These are phyloP conservation scores for Middelhovenomyces tepae DNA, from an alignment of 805 yeast genomes.

Conservation along the genomic window DNA sequence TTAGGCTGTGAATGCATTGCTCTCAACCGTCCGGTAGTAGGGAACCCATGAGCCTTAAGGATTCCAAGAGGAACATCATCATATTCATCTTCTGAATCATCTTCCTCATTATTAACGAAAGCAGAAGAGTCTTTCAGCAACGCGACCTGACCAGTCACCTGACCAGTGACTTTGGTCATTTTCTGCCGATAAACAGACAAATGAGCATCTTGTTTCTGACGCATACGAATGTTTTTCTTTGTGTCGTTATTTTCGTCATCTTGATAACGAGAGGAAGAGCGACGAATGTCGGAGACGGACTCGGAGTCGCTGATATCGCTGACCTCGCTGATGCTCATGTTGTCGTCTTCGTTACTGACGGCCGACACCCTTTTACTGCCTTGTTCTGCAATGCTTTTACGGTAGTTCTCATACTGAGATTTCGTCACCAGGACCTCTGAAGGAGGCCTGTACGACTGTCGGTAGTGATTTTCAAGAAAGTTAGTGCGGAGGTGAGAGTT, in stretches of 20 bases:
- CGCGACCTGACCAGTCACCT: slow-evolving; percentile 15
- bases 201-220: slow-evolving; percentile 32
- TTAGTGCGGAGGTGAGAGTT: too few species aligned
- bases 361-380: slow-evolving; percentile 5
- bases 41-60: slow-evolving; percentile 32
- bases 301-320: slow-evolving; percentile 12
- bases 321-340: slow-evolving; percentile 6
- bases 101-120: slow-evolving; percentile 12
- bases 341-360: slow-evolving; percentile 4
- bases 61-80: slow-evolving; percentile 35
- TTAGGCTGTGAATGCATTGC: slow-evolving; percentile 14
- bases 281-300: slow-evolving; percentile 5
- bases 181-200: slow-evolving; percentile 33
- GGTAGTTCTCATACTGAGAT: slow-evolving; percentile 21
- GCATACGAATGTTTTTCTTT: slow-evolving; percentile 19
- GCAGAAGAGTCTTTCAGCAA: too few species aligned
- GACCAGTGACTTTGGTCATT: slow-evolving; percentile 32
- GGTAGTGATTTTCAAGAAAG: too few species aligned
- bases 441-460: too few species aligned
- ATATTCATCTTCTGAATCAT: slow-evolving; percentile 28
- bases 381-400: slow-evolving; percentile 12
- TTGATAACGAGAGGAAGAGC: slow-evolving; percentile 3
- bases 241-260: slow-evolving; percentile 17
- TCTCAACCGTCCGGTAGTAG: slow-evolving; percentile 15
- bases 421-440: slow-evolving; percentile 20